Conservation (phyloP, 352 stramenopile genomes). For the Pythium scleroteichum region DNA sequence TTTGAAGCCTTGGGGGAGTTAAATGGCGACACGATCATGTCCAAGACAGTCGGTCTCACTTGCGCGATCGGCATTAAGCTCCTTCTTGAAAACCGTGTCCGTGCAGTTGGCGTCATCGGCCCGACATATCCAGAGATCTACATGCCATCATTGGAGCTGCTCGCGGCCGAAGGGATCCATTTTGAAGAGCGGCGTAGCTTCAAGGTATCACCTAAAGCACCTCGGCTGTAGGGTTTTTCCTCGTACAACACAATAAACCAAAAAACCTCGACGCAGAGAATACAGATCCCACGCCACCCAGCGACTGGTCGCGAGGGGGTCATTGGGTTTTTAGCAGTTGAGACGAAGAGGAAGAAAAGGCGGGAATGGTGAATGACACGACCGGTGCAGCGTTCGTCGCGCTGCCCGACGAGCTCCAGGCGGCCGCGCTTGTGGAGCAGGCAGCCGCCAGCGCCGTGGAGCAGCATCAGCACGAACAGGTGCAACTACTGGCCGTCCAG, state of each 20-base stretch:
- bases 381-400: slow-evolving; percentile 11
- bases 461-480: slow-evolving; percentile 24
- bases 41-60: slow-evolving; percentile 84
- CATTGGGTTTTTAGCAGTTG: slow-evolving; percentile 27
- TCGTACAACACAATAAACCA: neutral
- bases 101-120: slow-evolving; percentile 49
- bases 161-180: slow-evolving; percentile 48
- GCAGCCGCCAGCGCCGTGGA: slow-evolving; percentile 19
- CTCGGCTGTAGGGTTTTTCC: slow-evolving; percentile 19
- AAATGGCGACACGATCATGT: slow-evolving; percentile 73
- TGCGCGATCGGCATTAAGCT: slow-evolving; percentile 76
- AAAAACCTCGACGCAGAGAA: slow-evolving; percentile 27
- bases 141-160: slow-evolving; percentile 37
- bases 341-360: neutral
- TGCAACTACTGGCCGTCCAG: slow-evolving; percentile 9
- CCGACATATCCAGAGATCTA: slow-evolving; percentile 66
- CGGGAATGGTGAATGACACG: slow-evolving; percentile 20
- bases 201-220: slow-evolving; percentile 14
- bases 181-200: slow-evolving; percentile 33
- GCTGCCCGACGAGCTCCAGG: slow-evolving; percentile 30
- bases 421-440: slow-evolving; percentile 27
- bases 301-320: slow-evolving; percentile 14
- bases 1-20: slow-evolving; percentile 59
- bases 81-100: slow-evolving; percentile 56
- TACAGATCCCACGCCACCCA: slow-evolving; percentile 17